Evolutionary conservation across 2,329 filamentous ascomycete genomes (phyloP), one percentile per base, ranked within the genome.

Genomic region (Clonostachys chloroleuca): DNA sequence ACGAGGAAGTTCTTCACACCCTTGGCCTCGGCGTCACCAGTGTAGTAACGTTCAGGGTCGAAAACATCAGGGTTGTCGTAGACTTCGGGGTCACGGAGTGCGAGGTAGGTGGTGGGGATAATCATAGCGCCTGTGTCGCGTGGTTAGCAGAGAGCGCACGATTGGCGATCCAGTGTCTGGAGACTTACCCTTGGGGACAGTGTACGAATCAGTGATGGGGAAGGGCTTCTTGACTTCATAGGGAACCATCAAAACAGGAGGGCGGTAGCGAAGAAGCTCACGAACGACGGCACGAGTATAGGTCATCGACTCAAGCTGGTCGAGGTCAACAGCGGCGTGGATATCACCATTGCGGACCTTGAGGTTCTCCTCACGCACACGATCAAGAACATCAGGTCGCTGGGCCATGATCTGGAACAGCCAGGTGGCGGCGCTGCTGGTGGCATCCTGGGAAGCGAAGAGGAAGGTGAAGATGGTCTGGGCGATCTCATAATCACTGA

Each of bases 361-460:
- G 53, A 92, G 71, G 70, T 96, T 95, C 75, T 99, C 94, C 62
- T 95, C 91, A 41, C 92, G 89, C 47, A 99, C 81, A 58, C 89
- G 89, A 61, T 92, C 88, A 46, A 97, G 78, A 46, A 95, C 78
- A 50, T 97, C 92, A n/a, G 92, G 92, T 54, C 91, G 86, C 70
- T 97, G 90, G 42, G 94, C 92, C 74, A 90, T 85, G 60, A 90
- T 81, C 73, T 99, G 94, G 79, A 96, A 96, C 54, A 97, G 72
- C 91, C 94, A 97, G 45, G 92, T 96, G 59, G 81, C 84, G 51
- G 94, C 92, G 60, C 89, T 95, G 70, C 87, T 94, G 52, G 94
- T 96, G 55, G 94, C 94, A 67, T 99, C 94, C 71, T 97, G 94
- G 5, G 92, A 96, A 51, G 94, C 92, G 69, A 97, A 97, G 52